Percentiles rank a stretch among this genome's conserved stretches.
These are phyloP conservation scores for Dothistroma pini DNA, from an alignment of 2,329 filamentous ascomycete genomes.

Conservation along the genomic window DNA sequence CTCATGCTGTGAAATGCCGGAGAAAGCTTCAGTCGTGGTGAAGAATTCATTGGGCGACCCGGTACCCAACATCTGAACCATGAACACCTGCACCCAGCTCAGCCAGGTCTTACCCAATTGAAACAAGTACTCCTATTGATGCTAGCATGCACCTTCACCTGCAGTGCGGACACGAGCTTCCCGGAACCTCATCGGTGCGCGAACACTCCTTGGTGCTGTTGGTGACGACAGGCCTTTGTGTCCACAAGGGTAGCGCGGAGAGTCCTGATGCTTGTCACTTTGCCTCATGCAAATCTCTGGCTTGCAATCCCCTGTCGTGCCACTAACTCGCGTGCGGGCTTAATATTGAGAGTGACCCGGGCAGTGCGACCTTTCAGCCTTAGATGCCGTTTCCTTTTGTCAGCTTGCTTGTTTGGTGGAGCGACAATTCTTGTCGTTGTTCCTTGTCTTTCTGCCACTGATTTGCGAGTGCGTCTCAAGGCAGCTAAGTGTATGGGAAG, in stretches of 20 bases:
- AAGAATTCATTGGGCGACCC: background rate
- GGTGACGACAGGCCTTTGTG: conserved; percentile 1
- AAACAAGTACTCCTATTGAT: background rate
- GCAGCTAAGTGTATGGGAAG: background rate
- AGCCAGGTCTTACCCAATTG: background rate
- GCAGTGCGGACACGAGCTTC: background rate
- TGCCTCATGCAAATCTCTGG: background rate
- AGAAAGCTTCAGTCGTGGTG: background rate
- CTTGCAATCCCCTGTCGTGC: background rate
- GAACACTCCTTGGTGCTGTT: background rate
- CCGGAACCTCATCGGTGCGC: background rate
- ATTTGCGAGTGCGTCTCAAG: background rate
- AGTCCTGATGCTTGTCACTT: background rate
- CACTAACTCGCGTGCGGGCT: conserved; percentile 1
- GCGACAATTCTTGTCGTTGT: background rate
- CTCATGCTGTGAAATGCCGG: background rate
- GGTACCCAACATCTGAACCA: background rate
- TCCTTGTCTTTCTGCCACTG: background rate
- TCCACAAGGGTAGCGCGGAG: background rate
- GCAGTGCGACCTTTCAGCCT: conserved; percentile 5
- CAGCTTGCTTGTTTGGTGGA: conserved; percentile 1
- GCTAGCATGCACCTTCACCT: background rate
- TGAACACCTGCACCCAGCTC: conserved; percentile 4
- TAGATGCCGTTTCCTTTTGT: background rate
- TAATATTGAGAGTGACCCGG: background rate